Evolutionary conservation across 371 early-diverging fungal species (phyloP).

Genomic region (Mucor piriformis): DNA sequence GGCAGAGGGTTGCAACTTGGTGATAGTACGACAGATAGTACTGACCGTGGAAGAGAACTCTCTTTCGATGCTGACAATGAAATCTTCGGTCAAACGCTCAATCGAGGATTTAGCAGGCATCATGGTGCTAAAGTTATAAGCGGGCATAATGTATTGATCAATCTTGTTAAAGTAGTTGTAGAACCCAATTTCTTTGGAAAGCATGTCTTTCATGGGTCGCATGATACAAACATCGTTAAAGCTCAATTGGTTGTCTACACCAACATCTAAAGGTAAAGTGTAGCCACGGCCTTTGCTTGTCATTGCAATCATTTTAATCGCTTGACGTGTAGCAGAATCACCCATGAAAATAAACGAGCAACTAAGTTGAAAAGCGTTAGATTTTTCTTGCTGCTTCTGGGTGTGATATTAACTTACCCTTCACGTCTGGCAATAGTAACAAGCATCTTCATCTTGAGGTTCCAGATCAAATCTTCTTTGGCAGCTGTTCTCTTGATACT

Average conservation of each 20-base stretch:
- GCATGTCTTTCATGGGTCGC: slow-evolving; percentile 84
- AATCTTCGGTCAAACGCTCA: slow-evolving; percentile 77
- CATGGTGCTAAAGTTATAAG: slow-evolving; percentile 56
- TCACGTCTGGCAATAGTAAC: slow-evolving; percentile 39
- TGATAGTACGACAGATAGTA: slow-evolving; percentile 84
- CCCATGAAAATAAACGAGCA: slow-evolving; percentile 78
- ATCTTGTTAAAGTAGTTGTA: slow-evolving; percentile 64
- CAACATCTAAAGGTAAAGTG: slow-evolving; percentile 77
- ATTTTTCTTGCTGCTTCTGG: neutral
- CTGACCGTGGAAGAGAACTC: slow-evolving; percentile 89
- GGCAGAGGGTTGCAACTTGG: slow-evolving; percentile 65
- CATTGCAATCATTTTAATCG: slow-evolving; percentile 76
- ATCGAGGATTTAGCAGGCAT: slow-evolving; percentile 65
- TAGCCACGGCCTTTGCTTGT: slow-evolving; percentile 88
- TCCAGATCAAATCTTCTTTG: slow-evolving; percentile 63
- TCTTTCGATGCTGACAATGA: slow-evolving; percentile 77
- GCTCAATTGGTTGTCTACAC: slow-evolving; percentile 52
- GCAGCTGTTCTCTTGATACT: slow-evolving; percentile 54
- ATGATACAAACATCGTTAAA: slow-evolving; percentile 56
- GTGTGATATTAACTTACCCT: slow-evolving; percentile 29
- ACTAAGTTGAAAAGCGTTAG: slow-evolving; percentile 11
- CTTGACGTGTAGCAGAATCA: slow-evolving; percentile 80
- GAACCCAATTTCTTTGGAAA: slow-evolving; percentile 79
- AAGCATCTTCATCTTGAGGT: slow-evolving; percentile 64
- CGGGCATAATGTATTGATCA: slow-evolving; percentile 44